phyloP scores from a whole-genome alignment of 2,329 filamentous ascomycete species.

The Botrytis pseudocinerea region DNA sequence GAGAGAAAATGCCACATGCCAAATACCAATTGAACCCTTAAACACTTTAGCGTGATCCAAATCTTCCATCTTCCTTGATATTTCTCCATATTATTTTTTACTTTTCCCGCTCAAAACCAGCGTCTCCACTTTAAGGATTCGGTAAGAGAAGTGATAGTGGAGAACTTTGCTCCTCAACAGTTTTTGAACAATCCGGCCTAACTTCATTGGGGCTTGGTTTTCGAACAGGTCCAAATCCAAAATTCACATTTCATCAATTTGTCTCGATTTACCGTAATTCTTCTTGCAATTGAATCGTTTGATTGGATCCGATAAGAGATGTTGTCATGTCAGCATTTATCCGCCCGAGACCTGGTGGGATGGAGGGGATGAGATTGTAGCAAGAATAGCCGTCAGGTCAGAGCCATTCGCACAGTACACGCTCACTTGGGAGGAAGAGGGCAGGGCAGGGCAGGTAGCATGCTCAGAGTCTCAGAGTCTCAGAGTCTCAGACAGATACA shows the following conservation, averaged over 20 bases:
- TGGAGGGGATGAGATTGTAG: background rate
- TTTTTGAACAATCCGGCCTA: background rate
- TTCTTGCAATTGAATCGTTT: background rate
- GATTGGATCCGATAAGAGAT: constrained; percentile 1
- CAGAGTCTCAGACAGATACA: background rate
- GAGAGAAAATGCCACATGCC: background rate
- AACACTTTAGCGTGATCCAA: background rate
- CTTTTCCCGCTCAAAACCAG: background rate
- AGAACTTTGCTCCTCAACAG: constrained; percentile 8
- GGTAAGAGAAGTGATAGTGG: background rate
- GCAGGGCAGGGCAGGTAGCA: too few species aligned
- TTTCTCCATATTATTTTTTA: background rate
- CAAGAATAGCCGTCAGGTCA: background rate
- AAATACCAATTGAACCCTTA: background rate
- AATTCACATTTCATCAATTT: background rate
- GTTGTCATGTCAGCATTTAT: constrained; percentile 6
- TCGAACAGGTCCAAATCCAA: background rate
- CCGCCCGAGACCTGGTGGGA: background rate
- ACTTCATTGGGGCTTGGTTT: background rate
- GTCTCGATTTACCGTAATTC: background rate
- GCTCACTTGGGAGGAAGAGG: background rate
- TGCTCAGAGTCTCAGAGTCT: background rate
- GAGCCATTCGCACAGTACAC: background rate
- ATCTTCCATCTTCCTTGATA: background rate
- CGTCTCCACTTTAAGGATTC: background rate